Base-by-base conservation (phyloP, 805 yeast genomes). In the Yamadazyma ubonensis region DNA sequence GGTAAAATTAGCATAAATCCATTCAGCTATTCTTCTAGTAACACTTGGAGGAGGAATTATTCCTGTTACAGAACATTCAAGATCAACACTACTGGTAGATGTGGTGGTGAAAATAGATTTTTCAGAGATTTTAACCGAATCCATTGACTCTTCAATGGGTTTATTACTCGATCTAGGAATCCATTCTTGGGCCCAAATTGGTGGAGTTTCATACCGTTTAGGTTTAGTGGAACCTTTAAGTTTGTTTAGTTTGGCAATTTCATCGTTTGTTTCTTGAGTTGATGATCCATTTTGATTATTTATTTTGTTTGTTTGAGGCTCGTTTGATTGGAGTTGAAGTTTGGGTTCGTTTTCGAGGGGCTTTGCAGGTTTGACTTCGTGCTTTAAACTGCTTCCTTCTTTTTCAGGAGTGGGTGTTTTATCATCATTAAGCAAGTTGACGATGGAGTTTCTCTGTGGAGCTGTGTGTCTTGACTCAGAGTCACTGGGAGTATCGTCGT, bases 101-200 rank as follows among this genome's bases (percentile, higher is more conserved):
- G 58, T 50, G 14, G 53, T 48, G 46, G 62, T 58, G 43, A 66
- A 64, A 15, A 67, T 65, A 2, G 57, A 50, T 29, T 54, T 57
- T 29, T 49, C 54, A 1, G 61, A 50, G 23, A 58, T 34, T 11
- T 23, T 26, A 6, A 37, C 21, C 2, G 30, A 7, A 15, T 32
- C 30, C 17, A 15, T 16, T 18, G 21, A 16, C 18, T 20, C 17
- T 11, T 25, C 27, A 16, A 17, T n/a, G 12, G 23, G 31, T 18
- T 15, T 16, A 15, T 35, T 15, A 12, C 23, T 17, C 25, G 26
- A 16, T 62, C 55, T 16, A 0, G 83, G 81, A 33, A 71, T 62
- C 81, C 84, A 86, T 51, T 79, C 83, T 46, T 73, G 82, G 0
- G 96, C 96, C 96, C 96, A 89, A 4, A 79, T 70, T 4, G 96